Conservation (phyloP, 352 stramenopile species). For the Salisapilia sapeloensis region DNA sequence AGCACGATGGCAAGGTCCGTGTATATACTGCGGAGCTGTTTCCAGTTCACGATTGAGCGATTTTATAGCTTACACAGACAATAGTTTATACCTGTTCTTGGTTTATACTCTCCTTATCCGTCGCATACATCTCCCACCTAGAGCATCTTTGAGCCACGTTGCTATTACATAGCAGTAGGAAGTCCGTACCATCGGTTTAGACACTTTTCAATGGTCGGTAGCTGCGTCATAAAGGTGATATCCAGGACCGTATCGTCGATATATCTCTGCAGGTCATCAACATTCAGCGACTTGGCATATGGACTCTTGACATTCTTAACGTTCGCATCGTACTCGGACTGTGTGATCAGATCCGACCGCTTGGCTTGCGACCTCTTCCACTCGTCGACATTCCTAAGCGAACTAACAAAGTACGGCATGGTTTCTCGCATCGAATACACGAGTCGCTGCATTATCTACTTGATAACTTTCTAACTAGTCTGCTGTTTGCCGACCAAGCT, state of each 20-base stretch:
- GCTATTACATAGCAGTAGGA: neutral
- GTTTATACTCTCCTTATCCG: slow-evolving; percentile 16
- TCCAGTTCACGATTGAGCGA: neutral
- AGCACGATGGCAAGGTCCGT: slow-evolving; percentile 57
- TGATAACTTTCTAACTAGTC: neutral
- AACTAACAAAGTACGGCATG: slow-evolving; percentile 70
- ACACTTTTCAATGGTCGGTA: slow-evolving; percentile 71
- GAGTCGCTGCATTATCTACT: slow-evolving; percentile 36
- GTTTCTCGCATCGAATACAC: slow-evolving; percentile 48
- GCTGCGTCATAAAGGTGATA: slow-evolving; percentile 70
- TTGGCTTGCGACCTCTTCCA: slow-evolving; percentile 53
- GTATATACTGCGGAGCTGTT: slow-evolving; percentile 40
- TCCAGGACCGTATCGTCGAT: slow-evolving; percentile 57
- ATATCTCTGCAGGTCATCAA: slow-evolving; percentile 51
- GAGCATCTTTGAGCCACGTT: neutral
- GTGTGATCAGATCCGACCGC: slow-evolving; percentile 24
- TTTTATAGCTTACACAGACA: slow-evolving; percentile 1
- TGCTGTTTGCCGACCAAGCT: no score
- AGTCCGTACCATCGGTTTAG: slow-evolving; percentile 37
- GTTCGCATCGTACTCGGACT: slow-evolving; percentile 46
- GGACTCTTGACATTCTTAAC: slow-evolving; percentile 64
- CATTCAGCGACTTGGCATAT: slow-evolving; percentile 32
- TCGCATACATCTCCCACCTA: slow-evolving; percentile 33
- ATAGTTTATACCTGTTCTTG: slow-evolving; percentile 19
- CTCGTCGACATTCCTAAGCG: slow-evolving; percentile 41